A percentile compares a stretch with the other conserved stretches of the same genome.
These are phyloP conservation scores for Acanthamoeba castellanii DNA, from an alignment of 208 protist genomes.

Conservation along the genomic window DNA sequence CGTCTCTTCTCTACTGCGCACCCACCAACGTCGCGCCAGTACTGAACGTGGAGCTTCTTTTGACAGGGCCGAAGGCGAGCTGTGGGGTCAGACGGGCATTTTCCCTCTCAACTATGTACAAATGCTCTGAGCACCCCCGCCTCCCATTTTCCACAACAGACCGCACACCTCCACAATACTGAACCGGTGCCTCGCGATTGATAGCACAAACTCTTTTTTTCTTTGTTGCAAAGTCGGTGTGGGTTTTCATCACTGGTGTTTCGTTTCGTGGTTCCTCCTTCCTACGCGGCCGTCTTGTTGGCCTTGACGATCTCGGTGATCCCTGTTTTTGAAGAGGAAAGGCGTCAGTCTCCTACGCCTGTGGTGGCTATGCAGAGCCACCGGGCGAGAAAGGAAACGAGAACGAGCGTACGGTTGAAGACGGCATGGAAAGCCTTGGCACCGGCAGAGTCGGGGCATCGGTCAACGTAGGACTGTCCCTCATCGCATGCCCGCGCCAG, in stretches of 20 bases:
- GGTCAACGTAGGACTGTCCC: constrained; percentile 74
- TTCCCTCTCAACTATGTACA: constrained; percentile 63
- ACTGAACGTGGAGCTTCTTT: too few relatives aligned
- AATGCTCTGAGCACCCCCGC: background rate
- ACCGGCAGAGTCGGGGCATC: background rate
- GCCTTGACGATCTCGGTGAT: constrained; percentile 56
- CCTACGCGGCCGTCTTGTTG: background rate
- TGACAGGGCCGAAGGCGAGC: constrained; percentile 40
- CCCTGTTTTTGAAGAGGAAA: background rate
- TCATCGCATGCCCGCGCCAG: constrained; percentile 85
- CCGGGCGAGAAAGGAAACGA: background rate
- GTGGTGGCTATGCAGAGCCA: background rate
- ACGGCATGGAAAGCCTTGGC: constrained; percentile 43
- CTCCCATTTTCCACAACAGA: background rate
- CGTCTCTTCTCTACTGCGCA: background rate
- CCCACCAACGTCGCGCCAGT: too few relatives aligned
- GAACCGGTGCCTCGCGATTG: too few relatives aligned
- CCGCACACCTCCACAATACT: too few relatives aligned
- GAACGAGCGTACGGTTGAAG: constrained; percentile 31
- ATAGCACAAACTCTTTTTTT: too few relatives aligned
- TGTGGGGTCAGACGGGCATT: constrained; percentile 30
- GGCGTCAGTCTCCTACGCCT: background rate
- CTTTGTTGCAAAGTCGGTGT: too few relatives aligned
- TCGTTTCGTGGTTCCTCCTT: background rate
- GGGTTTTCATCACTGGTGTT: background rate